Evolutionary conservation across 2,329 filamentous ascomycete genomes (phyloP).

Genomic region (Monosporascus sp.): DNA sequence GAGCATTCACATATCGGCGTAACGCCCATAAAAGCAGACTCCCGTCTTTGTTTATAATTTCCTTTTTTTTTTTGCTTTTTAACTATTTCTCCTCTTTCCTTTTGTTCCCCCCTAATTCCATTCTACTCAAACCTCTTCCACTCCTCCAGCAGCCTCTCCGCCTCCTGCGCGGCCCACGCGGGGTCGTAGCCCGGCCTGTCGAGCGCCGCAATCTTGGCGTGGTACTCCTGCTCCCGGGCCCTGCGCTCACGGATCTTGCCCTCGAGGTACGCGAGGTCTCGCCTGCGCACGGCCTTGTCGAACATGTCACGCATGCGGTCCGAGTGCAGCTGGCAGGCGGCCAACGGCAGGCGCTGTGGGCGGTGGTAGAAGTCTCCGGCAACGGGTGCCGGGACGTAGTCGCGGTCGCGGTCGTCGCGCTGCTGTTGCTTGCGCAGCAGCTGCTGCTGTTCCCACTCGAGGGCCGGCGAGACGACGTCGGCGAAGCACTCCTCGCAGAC

Average conservation of each 20-base stretch:
- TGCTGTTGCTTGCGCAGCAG: constrained; percentile 40
- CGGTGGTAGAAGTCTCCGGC: constrained; percentile 61
- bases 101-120: constrained; percentile 34
- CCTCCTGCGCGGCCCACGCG: constrained; percentile 37
- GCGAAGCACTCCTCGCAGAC: constrained; percentile 86
- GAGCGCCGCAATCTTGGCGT: constrained; percentile 45
- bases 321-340: constrained; percentile 75
- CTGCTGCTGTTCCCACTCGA: background rate
- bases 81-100: background rate
- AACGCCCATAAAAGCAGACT: too few species aligned
- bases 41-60: too few species aligned
- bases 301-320: constrained; percentile 73
- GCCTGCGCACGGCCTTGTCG: constrained; percentile 55
- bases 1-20: too few species aligned
- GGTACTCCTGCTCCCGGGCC: constrained; percentile 54
- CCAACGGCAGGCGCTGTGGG: constrained; percentile 48
- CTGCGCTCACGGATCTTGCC: constrained; percentile 52
- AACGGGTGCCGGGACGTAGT: constrained; percentile 42
- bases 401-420: constrained; percentile 36
- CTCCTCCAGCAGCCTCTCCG: constrained; percentile 46
- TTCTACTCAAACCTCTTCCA: constrained; percentile 39
- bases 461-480: constrained; percentile 63
- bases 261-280: constrained; percentile 62
- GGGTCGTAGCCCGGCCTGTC: constrained; percentile 27
- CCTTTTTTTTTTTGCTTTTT: too few species aligned